These are phyloP conservation scores for Dendrothele bispora DNA, from an alignment of 768 basidiomycete genomes.

Conservation along the genomic window DNA sequence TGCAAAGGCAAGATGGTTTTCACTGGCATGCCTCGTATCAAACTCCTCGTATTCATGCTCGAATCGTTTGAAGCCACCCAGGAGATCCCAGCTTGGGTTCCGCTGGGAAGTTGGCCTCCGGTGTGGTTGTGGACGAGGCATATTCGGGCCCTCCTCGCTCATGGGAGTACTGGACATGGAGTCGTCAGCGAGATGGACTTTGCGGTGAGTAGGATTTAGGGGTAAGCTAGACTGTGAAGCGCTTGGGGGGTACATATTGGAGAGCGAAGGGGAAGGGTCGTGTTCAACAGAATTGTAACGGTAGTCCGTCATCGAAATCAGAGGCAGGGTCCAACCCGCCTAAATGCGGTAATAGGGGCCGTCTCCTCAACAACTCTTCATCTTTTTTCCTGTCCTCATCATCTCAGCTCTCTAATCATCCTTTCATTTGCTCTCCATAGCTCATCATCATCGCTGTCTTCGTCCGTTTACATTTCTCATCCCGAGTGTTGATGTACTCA, in stretches of 20 bases:
- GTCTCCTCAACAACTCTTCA: no score
- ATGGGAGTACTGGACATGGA: not conserved
- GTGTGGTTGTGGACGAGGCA: slow-evolving; percentile 5
- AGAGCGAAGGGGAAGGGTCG: not conserved
- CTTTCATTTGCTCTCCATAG: no score
- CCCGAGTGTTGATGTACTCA: no score
- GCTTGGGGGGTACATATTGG: slow-evolving; percentile 19
- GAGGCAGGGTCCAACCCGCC: no score
- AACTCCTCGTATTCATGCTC: slow-evolving; percentile 61
- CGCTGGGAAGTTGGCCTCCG: slow-evolving; percentile 19
- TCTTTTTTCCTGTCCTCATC: no score
- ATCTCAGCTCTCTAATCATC: no score
- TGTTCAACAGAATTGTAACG: not conserved
- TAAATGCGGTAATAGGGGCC: no score
- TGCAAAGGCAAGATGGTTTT: slow-evolving; percentile 53
- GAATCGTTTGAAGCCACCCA: slow-evolving; percentile 48
- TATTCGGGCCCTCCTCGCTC: not conserved
- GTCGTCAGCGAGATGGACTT: not conserved
- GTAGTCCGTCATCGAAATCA: no score
- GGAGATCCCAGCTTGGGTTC: slow-evolving; percentile 51
- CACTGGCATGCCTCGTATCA: slow-evolving; percentile 51
- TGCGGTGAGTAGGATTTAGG: slow-evolving; percentile 1
- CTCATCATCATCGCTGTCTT: no score
- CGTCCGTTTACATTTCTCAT: no score
- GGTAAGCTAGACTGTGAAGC: slow-evolving; percentile 15